phyloP scores from a whole-genome alignment of 352 stramenopile species.

The Globisporangium canariense region DNA sequence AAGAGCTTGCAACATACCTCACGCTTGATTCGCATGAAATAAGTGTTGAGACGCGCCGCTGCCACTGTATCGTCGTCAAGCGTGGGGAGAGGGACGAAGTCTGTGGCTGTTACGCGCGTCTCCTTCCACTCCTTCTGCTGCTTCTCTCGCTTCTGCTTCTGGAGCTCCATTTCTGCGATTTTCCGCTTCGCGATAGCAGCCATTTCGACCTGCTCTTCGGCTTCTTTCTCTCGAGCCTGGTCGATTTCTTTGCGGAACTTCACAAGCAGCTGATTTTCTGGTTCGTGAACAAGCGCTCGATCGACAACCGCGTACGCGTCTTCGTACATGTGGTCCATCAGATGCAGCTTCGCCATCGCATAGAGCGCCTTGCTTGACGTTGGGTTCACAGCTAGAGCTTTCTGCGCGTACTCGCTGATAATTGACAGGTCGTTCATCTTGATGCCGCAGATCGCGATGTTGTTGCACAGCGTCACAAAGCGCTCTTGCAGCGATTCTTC shows the following conservation, averaged over 20 bases:
- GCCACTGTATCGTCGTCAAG: constrained; percentile 69
- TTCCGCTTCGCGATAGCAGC: constrained; percentile 38
- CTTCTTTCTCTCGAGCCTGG: constrained; percentile 25
- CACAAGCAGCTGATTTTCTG: constrained; percentile 43
- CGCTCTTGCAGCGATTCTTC: constrained; percentile 34
- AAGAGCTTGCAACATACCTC: constrained; percentile 17
- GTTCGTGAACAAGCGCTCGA: constrained; percentile 34
- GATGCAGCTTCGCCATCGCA: constrained; percentile 54
- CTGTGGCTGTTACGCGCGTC: constrained; percentile 27
- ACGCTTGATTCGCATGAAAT: constrained; percentile 69
- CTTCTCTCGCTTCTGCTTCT: constrained; percentile 24
- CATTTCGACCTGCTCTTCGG: constrained; percentile 26
- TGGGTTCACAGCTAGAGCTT: constrained; percentile 49
- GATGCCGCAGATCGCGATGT: constrained; percentile 73
- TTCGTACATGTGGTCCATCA: constrained; percentile 58
- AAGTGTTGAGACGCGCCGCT: constrained; percentile 44
- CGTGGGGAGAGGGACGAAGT: constrained; percentile 39
- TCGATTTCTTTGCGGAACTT: constrained; percentile 53
- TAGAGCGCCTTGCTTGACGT: constrained; percentile 64
- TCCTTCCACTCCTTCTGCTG: constrained; percentile 43
- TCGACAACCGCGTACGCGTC: constrained; percentile 41
- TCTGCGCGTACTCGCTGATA: constrained; percentile 56
- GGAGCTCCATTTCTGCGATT: constrained; percentile 28
- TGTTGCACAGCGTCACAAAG: constrained; percentile 72
- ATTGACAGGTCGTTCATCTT: constrained; percentile 52